These are phyloP conservation scores for Betula pendula DNA, from an alignment of 306 rosid genomes.

Conservation along the genomic window DNA sequence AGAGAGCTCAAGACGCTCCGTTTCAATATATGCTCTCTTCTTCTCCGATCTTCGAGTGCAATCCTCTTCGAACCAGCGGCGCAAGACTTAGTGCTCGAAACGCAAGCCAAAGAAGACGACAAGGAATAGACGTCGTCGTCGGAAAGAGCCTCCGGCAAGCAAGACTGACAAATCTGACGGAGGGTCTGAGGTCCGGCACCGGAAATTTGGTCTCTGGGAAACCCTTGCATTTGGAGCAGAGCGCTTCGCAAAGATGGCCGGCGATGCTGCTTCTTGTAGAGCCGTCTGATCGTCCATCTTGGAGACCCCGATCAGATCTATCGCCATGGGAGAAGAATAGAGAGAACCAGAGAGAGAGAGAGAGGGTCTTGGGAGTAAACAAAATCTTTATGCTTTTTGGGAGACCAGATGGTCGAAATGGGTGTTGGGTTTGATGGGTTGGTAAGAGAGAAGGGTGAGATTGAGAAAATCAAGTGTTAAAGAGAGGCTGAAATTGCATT, in stretches of 20 bases:
- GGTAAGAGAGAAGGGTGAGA: conserved; percentile 35
- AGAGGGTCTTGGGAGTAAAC: too few species aligned
- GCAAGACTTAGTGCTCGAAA: conserved; percentile 26
- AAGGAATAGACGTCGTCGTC: neutral
- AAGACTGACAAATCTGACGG: conserved; percentile 16
- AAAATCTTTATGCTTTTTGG: conserved; percentile 35
- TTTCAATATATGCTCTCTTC: neutral
- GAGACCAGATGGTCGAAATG: conserved; percentile 43
- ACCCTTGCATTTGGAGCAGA: conserved; percentile 27
- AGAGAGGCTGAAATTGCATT: conserved; percentile 35
- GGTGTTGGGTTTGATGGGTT: conserved; percentile 22
- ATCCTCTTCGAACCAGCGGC: neutral
- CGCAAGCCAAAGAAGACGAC: conserved; percentile 21
- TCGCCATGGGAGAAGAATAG: too few species aligned
- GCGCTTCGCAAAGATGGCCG: conserved; percentile 37
- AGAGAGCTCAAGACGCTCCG: conserved; percentile 24
- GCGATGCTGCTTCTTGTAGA: too few species aligned
- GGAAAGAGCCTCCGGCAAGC: conserved; percentile 11
- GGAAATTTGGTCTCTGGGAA: conserved; percentile 4
- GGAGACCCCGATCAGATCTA: too few species aligned
- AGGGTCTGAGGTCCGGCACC: neutral
- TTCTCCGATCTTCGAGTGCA: neutral
- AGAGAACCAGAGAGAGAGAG: too few species aligned
- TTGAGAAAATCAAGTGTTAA: conserved; percentile 30
- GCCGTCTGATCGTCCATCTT: too few species aligned